These are phyloP conservation scores for Lasiodiplodia gonubiensis DNA, from an alignment of 2,329 filamentous ascomycete species.

Conservation along the genomic window DNA sequence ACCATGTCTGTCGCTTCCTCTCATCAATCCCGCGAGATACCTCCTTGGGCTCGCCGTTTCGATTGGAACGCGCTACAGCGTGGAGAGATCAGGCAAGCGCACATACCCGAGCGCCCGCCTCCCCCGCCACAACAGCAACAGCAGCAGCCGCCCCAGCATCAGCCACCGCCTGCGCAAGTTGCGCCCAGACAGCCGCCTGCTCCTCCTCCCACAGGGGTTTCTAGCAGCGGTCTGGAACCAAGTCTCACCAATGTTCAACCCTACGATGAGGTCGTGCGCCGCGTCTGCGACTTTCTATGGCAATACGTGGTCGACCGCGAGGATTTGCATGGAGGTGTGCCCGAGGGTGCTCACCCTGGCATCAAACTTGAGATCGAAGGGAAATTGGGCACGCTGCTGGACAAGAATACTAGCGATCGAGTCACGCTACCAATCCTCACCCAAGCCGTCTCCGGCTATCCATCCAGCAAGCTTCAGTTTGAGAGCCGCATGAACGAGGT, in stretches of 20 bases:
- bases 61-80: conserved; percentile 21
- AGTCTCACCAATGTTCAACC: conserved; percentile 73
- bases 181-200: conserved; percentile 30
- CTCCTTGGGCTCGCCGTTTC: conserved; percentile 26
- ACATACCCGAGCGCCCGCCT: conserved; percentile 18
- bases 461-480: conserved; percentile 66
- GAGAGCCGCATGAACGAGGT: conserved; percentile 74
- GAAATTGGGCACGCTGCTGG: conserved; percentile 83
- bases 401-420: conserved; percentile 73
- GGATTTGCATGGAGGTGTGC: conserved; percentile 51
- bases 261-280: conserved; percentile 74
- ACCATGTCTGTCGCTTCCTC: background rate
- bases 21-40: background rate
- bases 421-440: conserved; percentile 70
- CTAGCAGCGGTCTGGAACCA: conserved; percentile 53
- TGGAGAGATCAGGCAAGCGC: conserved; percentile 33
- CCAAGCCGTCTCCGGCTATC: conserved; percentile 58
- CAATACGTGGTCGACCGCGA: conserved; percentile 69
- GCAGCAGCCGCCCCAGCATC: conserved; percentile 32
- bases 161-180: conserved; percentile 22
- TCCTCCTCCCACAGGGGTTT: conserved; percentile 3
- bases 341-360: conserved; percentile 53
- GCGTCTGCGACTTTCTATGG: conserved; percentile 82
- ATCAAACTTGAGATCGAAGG: conserved; percentile 87
- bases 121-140: conserved; percentile 28